Evolutionary conservation across 2,329 filamentous ascomycete genomes (phyloP).

Genomic region (Hypocreales sp.): DNA sequence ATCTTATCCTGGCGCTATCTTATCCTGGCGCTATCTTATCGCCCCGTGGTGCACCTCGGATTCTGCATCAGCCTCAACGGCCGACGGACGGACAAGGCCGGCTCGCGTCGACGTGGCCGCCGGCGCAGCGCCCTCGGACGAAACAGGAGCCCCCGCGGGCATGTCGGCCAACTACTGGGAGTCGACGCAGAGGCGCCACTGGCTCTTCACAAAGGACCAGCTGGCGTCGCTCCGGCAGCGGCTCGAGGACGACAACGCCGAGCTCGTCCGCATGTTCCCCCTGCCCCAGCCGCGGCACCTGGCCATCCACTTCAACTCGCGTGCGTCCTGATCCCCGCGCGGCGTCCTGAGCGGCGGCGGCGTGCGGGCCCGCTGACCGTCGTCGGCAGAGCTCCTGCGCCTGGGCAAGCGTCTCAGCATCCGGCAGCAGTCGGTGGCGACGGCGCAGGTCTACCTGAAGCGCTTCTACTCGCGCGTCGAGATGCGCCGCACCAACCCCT

Average conservation of each 20-base stretch:
- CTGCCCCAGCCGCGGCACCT: constrained; percentile 70
- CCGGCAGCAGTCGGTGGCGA: constrained; percentile 84
- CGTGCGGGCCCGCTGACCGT: no score
- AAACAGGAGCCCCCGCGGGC: constrained; percentile 7
- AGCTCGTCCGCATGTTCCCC: constrained; percentile 62
- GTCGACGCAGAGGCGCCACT: constrained; percentile 78
- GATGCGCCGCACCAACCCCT: constrained; percentile 84
- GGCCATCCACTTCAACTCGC: constrained; percentile 84
- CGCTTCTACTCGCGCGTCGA: constrained; percentile 87
- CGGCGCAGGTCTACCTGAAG: constrained; percentile 87
- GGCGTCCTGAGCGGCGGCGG: no score
- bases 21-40: no score
- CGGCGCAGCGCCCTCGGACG: no score
- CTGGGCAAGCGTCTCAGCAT: constrained; percentile 72
- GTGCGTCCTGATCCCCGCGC: constrained; percentile 29
- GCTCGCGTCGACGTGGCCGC: no score
- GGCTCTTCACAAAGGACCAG: constrained; percentile 78
- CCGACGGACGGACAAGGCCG: no score
- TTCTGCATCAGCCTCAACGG: no score
- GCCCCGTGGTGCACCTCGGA: no score
- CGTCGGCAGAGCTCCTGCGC: constrained; percentile 61
- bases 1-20: no score
- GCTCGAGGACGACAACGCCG: constrained; percentile 62
- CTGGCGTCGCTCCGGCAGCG: constrained; percentile 60
- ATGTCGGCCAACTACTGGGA: constrained; percentile 98